Base-by-base conservation (phyloP, 768 basidiomycete genomes). In the Auricularia auricula-judae region DNA sequence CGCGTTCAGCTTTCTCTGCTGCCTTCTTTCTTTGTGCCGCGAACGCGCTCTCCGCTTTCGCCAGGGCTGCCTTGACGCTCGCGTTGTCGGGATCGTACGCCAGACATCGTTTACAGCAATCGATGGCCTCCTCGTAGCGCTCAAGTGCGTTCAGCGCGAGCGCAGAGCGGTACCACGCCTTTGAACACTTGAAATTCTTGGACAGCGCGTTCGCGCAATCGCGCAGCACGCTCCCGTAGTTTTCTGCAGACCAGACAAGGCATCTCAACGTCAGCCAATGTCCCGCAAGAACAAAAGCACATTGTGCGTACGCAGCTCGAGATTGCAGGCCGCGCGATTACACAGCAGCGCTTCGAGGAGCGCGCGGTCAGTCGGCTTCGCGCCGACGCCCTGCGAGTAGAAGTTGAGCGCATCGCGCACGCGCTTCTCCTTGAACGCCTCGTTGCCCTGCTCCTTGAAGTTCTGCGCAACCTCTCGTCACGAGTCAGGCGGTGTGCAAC, bases 401-500 rank as follows among this genome's bases (percentile, higher is more conserved):
- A 98, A 97, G 0, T 86, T 84, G 7, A 87, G 66, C 0, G 97
- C 97, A 73, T 98, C 94, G 43, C 91, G 83, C 74, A 84, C 89
- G 53, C 91, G 84, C 71, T 91, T 92, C 35, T 87, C 88, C 68
- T 86, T 87, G 77, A 90, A 96, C 70, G 96, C 92, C 64, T 95
- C 93, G 72, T 98, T 98, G 3, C 94, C 97, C 72, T 96, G 92
- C 63, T 92, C 86, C 74, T 97, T 98, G 76, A 98, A 97, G 71
- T 90, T 94, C 66, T 84, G 81, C 1, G 96, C 93, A 67, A 93
- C 79, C 74, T 98, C 97, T 96, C 60, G 61, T 2, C 44, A 36
- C 11, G 21, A 36, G 59, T 61, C 44, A 51, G 23, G 36, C 39
- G 0, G 0, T 2, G 39, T 10, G 29, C 62, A 14, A n/a, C 64